Conservation (phyloP, 495 filamentous ascomycete genomes). For the Penicillium angulare region DNA sequence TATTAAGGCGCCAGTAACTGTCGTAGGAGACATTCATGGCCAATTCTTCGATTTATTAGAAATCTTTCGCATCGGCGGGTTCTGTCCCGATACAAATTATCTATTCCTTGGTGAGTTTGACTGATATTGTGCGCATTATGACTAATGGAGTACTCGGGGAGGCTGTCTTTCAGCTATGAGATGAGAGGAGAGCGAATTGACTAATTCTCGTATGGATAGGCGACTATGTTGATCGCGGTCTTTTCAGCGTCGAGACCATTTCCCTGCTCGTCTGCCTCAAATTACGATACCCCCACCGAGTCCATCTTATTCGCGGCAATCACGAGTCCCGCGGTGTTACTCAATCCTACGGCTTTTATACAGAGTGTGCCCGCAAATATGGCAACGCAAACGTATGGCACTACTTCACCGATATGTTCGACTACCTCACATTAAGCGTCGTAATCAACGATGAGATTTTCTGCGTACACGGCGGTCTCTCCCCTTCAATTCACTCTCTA, state of each 20-base stretch:
- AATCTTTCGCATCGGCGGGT: slow-evolving; percentile 97
- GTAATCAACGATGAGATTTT: slow-evolving; percentile 99
- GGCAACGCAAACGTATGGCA: slow-evolving; percentile 99
- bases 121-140: too few species aligned
- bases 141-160: too few species aligned
- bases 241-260: slow-evolving; percentile 97
- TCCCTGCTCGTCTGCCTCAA: slow-evolving; percentile 94
- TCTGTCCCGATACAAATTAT: slow-evolving; percentile 96
- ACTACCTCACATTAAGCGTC: slow-evolving; percentile 92
- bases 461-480: slow-evolving; percentile 94
- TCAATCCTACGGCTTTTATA: slow-evolving; percentile 98
- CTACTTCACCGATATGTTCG: slow-evolving; percentile 99
- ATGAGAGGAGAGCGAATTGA: not conserved
- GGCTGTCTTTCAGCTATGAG: not conserved
- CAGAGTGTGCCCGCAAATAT: slow-evolving; percentile 95
- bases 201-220: slow-evolving; percentile 46
- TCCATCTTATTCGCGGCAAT: slow-evolving; percentile 93
- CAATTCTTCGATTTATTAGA: slow-evolving; percentile 99
- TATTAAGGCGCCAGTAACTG: slow-evolving; percentile 93
- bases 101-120: slow-evolving; percentile 85
- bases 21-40: slow-evolving; percentile 97
- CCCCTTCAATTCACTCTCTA: slow-evolving; percentile 94
- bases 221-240: slow-evolving; percentile 95
- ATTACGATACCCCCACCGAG: slow-evolving; percentile 84
- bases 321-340: slow-evolving; percentile 97